Percentiles rank a stretch among this genome's conserved stretches.
Evolutionary conservation across 768 basidiomycete genomes (phyloP).

Genomic region (Boletus edulis): DNA sequence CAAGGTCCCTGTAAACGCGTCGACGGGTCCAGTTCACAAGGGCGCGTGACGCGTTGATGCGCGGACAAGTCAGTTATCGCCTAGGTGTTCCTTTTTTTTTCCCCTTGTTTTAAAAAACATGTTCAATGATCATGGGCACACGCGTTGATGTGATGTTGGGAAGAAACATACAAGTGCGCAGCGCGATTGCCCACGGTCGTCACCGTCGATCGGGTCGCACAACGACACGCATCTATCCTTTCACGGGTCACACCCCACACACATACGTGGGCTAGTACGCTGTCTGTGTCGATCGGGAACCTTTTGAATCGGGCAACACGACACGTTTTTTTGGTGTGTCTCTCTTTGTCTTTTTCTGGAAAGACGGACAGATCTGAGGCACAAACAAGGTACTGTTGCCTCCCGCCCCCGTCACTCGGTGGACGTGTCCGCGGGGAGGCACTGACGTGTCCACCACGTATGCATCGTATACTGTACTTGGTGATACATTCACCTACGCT

Average conservation of each 20-base stretch:
- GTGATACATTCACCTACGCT: neutral
- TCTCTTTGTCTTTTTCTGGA: neutral
- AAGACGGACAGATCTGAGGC: neutral
- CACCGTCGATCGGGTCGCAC: conserved; percentile 7
- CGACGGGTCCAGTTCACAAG: neutral
- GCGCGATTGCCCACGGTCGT: neutral
- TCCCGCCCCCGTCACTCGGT: neutral
- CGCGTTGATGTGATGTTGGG: neutral
- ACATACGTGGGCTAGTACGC: too few relatives aligned
- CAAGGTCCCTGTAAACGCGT: neutral
- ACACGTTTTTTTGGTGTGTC: too few relatives aligned
- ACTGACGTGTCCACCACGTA: neutral
- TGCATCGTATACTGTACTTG: neutral
- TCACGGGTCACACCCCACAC: conserved; percentile 3
- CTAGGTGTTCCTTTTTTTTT: neutral
- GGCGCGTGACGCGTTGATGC: too few relatives aligned
- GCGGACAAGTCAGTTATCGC: neutral
- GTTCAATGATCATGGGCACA: neutral
- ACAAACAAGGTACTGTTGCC: neutral
- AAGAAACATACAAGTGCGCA: too few relatives aligned
- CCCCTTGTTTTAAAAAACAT: too few relatives aligned
- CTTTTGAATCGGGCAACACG: too few relatives aligned
- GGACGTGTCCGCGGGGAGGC: neutral
- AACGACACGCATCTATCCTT: neutral
- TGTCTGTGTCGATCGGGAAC: too few relatives aligned